Conservation (phyloP, 768 basidiomycete species). For the Mycena rosella region DNA sequence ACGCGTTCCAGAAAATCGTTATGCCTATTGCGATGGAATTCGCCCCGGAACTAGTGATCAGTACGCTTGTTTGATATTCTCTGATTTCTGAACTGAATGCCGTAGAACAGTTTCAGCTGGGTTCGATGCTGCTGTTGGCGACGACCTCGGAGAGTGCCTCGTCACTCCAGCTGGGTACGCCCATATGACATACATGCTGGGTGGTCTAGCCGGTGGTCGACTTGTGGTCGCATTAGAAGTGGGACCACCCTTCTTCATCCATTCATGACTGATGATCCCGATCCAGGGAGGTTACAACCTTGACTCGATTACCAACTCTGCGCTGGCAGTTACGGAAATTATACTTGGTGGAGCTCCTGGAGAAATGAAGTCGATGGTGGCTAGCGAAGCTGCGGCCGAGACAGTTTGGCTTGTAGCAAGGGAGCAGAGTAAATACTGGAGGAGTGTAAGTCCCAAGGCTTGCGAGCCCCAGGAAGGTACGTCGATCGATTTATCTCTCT, state of each 20-base stretch:
- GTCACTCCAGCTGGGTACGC: slow-evolving; percentile 95
- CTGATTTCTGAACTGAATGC: slow-evolving; percentile 3
- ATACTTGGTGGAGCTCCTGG: slow-evolving; percentile 92
- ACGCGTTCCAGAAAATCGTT: slow-evolving; percentile 94
- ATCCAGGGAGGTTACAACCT: slow-evolving; percentile 95
- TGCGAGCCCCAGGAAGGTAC: slow-evolving; percentile 87
- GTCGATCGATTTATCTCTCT: not conserved
- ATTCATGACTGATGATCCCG: slow-evolving; percentile 15
- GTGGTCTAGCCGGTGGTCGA: slow-evolving; percentile 87
- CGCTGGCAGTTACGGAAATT: slow-evolving; percentile 87
- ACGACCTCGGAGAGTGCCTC: slow-evolving; percentile 90
- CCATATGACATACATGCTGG: slow-evolving; percentile 99
- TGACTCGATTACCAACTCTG: slow-evolving; percentile 87
- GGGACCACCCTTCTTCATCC: slow-evolving; percentile 27
- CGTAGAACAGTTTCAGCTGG: slow-evolving; percentile 87
- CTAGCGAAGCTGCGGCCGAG: slow-evolving; percentile 86
- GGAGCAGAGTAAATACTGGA: slow-evolving; percentile 94
- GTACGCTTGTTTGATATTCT: slow-evolving; percentile 53
- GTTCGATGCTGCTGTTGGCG: slow-evolving; percentile 96
- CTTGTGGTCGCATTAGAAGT: slow-evolving; percentile 96
- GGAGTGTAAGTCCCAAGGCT: slow-evolving; percentile 82
- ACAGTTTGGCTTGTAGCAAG: slow-evolving; percentile 90
- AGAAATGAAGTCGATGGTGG: slow-evolving; percentile 76
- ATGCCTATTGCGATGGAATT: slow-evolving; percentile 99
- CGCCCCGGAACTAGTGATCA: slow-evolving; percentile 94